These are phyloP conservation scores for Chionographis japonica DNA, from an alignment of 106 monocot species.

Conservation along the genomic window DNA sequence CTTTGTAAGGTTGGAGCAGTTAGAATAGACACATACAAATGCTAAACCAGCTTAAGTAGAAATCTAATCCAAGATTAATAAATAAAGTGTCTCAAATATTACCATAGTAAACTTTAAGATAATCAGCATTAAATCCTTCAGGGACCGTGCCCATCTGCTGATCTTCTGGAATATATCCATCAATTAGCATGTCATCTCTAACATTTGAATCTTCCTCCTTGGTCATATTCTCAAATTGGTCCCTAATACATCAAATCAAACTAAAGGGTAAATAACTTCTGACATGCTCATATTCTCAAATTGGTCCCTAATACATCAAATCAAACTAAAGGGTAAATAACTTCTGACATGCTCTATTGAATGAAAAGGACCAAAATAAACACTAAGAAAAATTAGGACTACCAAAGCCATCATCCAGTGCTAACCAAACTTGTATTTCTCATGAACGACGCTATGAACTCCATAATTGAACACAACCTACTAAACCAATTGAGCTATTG, in stretches of 20 bases:
- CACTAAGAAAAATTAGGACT: too few relatives aligned
- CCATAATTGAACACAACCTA: too few relatives aligned
- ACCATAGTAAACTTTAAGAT: conserved; percentile 82
- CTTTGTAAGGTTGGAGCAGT: too few relatives aligned
- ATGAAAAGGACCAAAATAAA: too few relatives aligned
- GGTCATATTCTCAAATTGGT: conserved; percentile 11
- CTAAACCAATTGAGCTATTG: too few relatives aligned
- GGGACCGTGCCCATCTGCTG: background rate
- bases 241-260: background rate
- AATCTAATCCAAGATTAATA: background rate
- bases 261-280: background rate
- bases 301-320: background rate
- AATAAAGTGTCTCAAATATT: background rate
- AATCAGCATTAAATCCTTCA: conserved; percentile 43
- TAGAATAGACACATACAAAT: too few relatives aligned
- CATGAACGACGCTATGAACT: too few relatives aligned
- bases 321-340: too few relatives aligned
- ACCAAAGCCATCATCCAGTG: too few relatives aligned
- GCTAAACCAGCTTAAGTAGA: background rate
- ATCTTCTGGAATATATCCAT: conserved; percentile 15
- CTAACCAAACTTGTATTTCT: too few relatives aligned
- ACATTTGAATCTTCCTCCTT: conserved; percentile 20
- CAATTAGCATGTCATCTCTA: conserved; percentile 57
- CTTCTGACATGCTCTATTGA: conserved; percentile 18
- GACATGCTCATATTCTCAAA: conserved; percentile 22